Conservation (phyloP, 345 rosid species). For the Citrus trifoliata region DNA sequence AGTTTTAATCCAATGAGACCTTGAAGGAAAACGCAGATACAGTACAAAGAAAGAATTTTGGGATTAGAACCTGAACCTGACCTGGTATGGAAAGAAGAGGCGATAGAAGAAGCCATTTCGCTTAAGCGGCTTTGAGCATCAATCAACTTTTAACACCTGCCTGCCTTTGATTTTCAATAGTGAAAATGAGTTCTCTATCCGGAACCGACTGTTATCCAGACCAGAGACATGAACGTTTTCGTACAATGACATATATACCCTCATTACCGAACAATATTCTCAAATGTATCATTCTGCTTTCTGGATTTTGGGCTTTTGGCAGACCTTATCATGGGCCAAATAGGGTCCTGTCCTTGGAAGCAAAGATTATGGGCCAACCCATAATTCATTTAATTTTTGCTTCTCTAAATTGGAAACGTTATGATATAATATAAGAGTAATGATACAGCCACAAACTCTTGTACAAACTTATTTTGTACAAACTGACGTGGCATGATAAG, state of each 20-base stretch:
- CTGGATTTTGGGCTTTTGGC: background rate
- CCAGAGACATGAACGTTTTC: background rate
- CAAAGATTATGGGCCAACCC: background rate
- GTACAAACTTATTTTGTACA: too few relatives aligned
- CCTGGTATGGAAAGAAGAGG: slow-evolving; percentile 65
- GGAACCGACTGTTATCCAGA: background rate
- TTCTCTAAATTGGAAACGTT: background rate
- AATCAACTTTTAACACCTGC: background rate
- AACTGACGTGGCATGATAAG: too few relatives aligned
- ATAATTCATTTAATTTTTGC: background rate
- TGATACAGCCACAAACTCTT: too few relatives aligned
- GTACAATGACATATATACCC: background rate
- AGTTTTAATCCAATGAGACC: background rate
- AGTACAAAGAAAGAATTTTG: background rate
- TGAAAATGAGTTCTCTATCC: background rate
- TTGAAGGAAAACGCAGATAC: background rate
- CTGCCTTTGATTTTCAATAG: background rate
- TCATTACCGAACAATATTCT: background rate
- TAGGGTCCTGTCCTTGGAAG: background rate
- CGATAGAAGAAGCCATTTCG: slow-evolving; percentile 65
- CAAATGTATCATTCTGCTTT: background rate
- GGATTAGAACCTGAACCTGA: slow-evolving; percentile 1
- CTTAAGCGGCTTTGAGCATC: slow-evolving; percentile 29
- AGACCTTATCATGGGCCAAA: background rate
- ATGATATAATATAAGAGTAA: too few relatives aligned